phyloP scores from a whole-genome alignment of 768 basidiomycete species.

The Boletus insuetus region DNA sequence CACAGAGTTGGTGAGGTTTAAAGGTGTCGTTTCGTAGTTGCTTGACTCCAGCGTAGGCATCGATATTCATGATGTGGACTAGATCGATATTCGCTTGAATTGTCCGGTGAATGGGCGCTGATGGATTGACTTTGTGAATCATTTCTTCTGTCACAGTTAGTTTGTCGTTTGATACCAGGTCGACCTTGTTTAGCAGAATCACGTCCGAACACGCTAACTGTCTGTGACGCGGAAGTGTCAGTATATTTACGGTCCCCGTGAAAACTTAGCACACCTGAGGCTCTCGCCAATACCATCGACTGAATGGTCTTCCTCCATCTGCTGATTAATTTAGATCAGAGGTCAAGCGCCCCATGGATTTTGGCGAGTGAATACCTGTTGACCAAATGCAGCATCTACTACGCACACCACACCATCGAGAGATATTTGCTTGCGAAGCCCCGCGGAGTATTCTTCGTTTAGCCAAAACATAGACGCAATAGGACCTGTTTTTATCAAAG shows the following conservation, averaged over 20 bases:
- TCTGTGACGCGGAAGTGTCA: conserved; percentile 40
- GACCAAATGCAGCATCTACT: conserved; percentile 84
- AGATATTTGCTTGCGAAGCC: conserved; percentile 65
- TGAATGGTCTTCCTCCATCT: conserved; percentile 79
- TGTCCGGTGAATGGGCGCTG: conserved; percentile 71
- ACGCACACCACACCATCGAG: conserved; percentile 92
- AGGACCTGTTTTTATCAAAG: conserved; percentile 48
- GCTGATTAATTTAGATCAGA: conserved; percentile 43
- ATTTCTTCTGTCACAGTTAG: conserved; percentile 51
- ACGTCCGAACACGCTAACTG: conserved; percentile 95
- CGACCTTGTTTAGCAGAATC: conserved; percentile 88
- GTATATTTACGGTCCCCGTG: not conserved
- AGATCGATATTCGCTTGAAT: conserved; percentile 73
- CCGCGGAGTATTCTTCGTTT: conserved; percentile 75
- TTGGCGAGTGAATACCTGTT: conserved; percentile 40
- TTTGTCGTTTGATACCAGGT: conserved; percentile 55
- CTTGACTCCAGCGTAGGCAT: conserved; percentile 64
- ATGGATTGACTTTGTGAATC: conserved; percentile 78
- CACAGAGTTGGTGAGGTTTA: conserved; percentile 33
- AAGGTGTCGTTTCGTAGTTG: conserved; percentile 23
- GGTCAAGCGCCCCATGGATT: conserved; percentile 29
- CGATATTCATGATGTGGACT: conserved; percentile 70
- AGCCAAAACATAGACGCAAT: conserved; percentile 87
- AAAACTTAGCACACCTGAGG: conserved; percentile 52
- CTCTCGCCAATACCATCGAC: conserved; percentile 73